Base-by-base conservation (phyloP, 129 eudicot species). In the Flaveria sonorensis region DNA sequence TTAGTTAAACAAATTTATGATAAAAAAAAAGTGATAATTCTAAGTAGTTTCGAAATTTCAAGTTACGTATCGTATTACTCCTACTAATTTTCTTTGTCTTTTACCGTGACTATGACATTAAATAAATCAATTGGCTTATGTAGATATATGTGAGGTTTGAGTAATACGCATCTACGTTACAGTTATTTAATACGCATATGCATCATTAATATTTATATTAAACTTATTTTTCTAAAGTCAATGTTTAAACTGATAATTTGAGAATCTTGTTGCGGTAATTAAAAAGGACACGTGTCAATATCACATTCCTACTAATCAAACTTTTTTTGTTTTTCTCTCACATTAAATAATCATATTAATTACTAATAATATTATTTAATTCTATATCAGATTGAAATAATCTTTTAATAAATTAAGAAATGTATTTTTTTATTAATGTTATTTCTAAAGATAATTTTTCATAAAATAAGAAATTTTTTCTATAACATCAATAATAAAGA, bases 51-150 rank as follows among this genome's bases (percentile, higher is more conserved):
- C 36, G 59, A 68, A 56, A 45, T 40, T 46, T 47, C 61, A 75
- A 48, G 61, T 62, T 45, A 13, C 59, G 47, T 59, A 45, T 73
- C 78, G 43, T 42, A 73, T 73, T 57, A 24, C 40, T 45, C 50
- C 21, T 36, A 19, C 16, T 39, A 61, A 71, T 47, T 70, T 79
- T 71, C 19, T 30, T 47, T 68, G 76, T 69, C 70, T 56, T 62
- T 70, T 43, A 68, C 14, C 19, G 75, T 77, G 57, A 77, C 61
- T 66, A 77, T 68, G 43, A 68, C 81, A 55, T 30, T 6, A 48
- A 26, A 19, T 23, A n/a, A 68, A 14, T 23, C 43, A 8, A 15
- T 16, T 24, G 28, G 48, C 7, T 76, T 32, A 51, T 66, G 7
- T 52, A 52, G 52, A 51, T 51, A 40, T 52, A 21, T 36, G 24